These are phyloP conservation scores for Corchorus capsularis DNA, from an alignment of 345 rosid genomes.

Conservation along the genomic window DNA sequence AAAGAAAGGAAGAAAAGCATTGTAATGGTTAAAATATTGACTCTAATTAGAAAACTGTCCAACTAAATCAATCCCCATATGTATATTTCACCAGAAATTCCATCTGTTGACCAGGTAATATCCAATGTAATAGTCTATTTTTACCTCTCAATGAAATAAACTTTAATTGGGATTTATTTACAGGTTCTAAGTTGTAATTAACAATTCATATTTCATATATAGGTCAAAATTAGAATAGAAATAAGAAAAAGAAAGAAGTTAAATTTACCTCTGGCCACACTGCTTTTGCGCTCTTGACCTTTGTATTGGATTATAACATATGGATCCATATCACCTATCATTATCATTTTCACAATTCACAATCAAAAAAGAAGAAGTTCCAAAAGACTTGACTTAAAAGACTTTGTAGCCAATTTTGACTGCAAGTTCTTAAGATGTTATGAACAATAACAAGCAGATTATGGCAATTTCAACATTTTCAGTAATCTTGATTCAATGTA, in stretches of 20 bases:
- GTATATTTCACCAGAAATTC: not conserved
- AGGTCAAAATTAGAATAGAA: not conserved
- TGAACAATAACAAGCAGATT: not conserved
- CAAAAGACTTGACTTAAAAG: not conserved
- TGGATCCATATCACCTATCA: constrained; percentile 68
- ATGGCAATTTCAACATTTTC: not conserved
- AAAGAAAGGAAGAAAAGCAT: not conserved
- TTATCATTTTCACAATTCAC: not conserved
- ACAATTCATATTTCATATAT: not conserved
- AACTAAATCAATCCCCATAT: not conserved
- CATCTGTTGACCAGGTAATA: not conserved
- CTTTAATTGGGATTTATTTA: too few relatives aligned
- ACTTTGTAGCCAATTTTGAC: not conserved
- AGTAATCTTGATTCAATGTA: not conserved
- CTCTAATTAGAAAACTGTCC: not conserved
- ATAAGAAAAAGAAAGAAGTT: not conserved
- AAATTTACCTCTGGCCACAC: constrained; percentile 62
- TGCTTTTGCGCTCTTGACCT: constrained; percentile 67
- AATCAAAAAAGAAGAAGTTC: not conserved
- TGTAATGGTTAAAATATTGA: not conserved
- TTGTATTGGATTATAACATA: constrained; percentile 74
- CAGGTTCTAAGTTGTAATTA: not conserved
- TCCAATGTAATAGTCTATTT: not conserved
- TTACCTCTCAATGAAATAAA: not conserved
- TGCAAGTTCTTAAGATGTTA: not conserved